Base-by-base conservation (phyloP, 805 yeast genomes). In the Cyberlindnera euphorbiae region DNA sequence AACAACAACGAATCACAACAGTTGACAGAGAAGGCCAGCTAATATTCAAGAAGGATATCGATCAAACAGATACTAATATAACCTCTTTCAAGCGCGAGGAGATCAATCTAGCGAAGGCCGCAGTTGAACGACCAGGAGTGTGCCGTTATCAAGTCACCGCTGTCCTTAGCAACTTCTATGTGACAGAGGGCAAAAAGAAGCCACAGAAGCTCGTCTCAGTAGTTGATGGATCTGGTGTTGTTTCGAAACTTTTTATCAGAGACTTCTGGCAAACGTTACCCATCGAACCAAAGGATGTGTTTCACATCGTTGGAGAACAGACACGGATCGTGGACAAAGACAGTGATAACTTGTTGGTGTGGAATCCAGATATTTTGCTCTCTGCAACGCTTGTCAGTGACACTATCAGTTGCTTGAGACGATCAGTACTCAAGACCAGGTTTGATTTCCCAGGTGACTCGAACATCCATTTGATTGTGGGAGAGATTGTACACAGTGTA, bases 361-460 rank as follows among this genome's bases (percentile, higher is more conserved):
- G 93, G 71, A 75, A 83, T 46, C 98, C 98, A 0, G 97, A 93
- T 54, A 60, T 75, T 4, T 60, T 93, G 10, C 61, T 90, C 0
- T 75, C 96, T 0, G 88, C 96, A 3, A 93, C 97, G 0, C 63
- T 80, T 4, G 73, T 88, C 1, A 81, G 96, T 1, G 82, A 82
- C 28, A 80, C 90, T 2, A 62, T 86, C 21, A 68, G 64, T 14
- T 93, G 98, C 53, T 65, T 76, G 21, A 64, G 98, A 37, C 74
- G 79, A 40, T 75, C 90, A 0, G 78, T 85, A 0, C 57, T 90
- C 4, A 63, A 66, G 22, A 66, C 71, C 19, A 63, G 79, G 30
- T 64, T 83, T 26, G 66, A 69, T 16, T 73, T 76, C 29, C 80
- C 84, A 0, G 85, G 86, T 1, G 83, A 68, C n/a, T 60, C 74